phyloP scores from a whole-genome alignment of 2,329 filamentous ascomycete genomes.

The Cordyceps cicadae region DNA sequence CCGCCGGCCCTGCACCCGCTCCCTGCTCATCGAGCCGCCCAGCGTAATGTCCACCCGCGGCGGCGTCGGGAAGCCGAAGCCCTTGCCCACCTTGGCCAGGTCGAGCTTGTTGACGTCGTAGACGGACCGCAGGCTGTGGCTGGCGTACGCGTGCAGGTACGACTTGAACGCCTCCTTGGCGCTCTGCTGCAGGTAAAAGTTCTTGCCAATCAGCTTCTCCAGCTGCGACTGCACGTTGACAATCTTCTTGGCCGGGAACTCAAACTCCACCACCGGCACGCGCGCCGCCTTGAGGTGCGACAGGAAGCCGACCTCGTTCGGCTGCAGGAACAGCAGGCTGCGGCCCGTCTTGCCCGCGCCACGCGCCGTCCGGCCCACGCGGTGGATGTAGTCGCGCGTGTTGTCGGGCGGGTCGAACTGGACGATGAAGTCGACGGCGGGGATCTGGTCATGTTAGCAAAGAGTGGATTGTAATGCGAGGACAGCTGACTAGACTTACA shows the following conservation, averaged over 20 bases:
- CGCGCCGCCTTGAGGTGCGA: constrained; percentile 83
- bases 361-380: constrained; percentile 88
- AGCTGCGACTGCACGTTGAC: constrained; percentile 84
- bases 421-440: constrained; percentile 90
- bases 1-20: constrained; percentile 56
- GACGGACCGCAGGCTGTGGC: constrained; percentile 47
- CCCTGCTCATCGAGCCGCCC: constrained; percentile 69
- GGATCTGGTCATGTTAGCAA: constrained; percentile 48
- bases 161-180: constrained; percentile 73
- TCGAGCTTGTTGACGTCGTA: constrained; percentile 83
- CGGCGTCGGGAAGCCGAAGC: constrained; percentile 71
- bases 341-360: constrained; percentile 76
- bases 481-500: constrained; percentile 36
- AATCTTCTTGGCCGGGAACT: constrained; percentile 88
- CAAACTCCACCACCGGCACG: constrained; percentile 92
- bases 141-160: constrained; percentile 92
- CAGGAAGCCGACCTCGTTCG: constrained; percentile 85
- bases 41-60: constrained; percentile 76
- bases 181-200: constrained; percentile 93
- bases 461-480: too few relatives aligned
- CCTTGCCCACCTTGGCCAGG: constrained; percentile 73
- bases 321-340: constrained; percentile 87
- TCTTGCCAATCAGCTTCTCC: constrained; percentile 87
- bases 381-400: constrained; percentile 86
- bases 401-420: constrained; percentile 94